Evolutionary conservation across 441 rosid species (phyloP), one percentile per base, ranked within the genome.

Genomic region (Melianthus villosus): DNA sequence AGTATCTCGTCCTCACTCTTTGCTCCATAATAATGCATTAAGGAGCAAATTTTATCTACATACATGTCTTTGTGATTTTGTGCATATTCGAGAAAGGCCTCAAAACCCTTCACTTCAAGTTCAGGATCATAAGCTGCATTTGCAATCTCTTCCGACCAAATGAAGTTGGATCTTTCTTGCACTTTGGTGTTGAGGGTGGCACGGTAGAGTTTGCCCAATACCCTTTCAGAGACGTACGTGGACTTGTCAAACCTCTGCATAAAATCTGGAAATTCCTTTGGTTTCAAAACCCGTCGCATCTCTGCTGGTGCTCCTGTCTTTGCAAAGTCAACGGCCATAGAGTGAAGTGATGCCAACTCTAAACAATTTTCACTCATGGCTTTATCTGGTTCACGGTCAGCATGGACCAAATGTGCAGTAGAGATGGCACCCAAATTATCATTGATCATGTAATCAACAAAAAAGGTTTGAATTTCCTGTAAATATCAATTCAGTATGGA

Each of bases 261-360:
- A 69, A 87, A 83, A 63, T 87, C 97, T 6, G 95, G 95, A 57
- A 69, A 87, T 35, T 72, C 82, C 54, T 42, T 78, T 1, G 95
- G 97, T 60, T 75, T 87, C 53, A 83, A 64, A 26, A 46, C 46
- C 51, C 39, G 53, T 2, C 93, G 91, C 97, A 80, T 82, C 73
- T 80, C 87, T 16, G 93, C 94, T 1, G 94, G 91, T 6, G 84
- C 91, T 22, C 97, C 94, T 0, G 84, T 83, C 63, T 87, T 87
- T 0, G 93, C 93, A 61, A 83, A 87, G 63, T 87, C 97, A 9
- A 87, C 97, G 17, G 93, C 93, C 57, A 79, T 72, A 9, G 94
- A 87, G 64, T 87, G 97, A 46, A 87, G 94, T 41, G 51, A 55
- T 14, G 97, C 97, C 56, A 87, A 60, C 50, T 65, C 65, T 9